phyloP scores from a whole-genome alignment of 129 eudicot genomes.

The Flaveria bidentis region DNA sequence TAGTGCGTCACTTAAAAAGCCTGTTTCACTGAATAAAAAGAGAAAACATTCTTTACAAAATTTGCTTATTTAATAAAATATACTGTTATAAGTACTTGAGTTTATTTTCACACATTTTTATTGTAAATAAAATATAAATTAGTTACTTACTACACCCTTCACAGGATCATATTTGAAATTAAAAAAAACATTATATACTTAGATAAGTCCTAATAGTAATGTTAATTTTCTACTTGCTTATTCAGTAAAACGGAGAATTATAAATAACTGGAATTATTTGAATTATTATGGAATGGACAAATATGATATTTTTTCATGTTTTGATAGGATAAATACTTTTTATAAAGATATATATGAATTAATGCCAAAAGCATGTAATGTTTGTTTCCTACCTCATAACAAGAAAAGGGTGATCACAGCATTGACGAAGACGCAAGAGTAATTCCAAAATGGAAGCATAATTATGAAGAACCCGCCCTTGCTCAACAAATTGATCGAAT shows the following conservation, averaged over 20 bases:
- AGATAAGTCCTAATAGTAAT: neutral
- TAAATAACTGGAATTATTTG: neutral
- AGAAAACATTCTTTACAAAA: neutral
- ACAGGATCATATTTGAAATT: neutral
- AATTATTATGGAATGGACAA: neutral
- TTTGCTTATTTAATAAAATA: neutral
- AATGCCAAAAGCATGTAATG: neutral
- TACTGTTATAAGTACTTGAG: neutral
- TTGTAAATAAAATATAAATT: neutral
- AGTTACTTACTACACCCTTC: neutral
- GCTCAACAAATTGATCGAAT: constrained; percentile 92
- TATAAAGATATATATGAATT: neutral
- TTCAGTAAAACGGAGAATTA: neutral
- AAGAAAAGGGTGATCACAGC: constrained; percentile 99
- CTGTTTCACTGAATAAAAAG: neutral
- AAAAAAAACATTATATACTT: neutral
- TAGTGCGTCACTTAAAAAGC: neutral
- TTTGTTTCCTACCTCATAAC: constrained; percentile 72
- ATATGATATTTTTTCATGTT: neutral
- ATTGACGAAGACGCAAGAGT: constrained; percentile 95
- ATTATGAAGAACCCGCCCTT: constrained; percentile 95
- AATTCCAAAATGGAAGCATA: constrained; percentile 95
- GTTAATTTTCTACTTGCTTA: neutral
- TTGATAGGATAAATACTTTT: neutral
- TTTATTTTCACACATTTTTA: neutral